These are phyloP conservation scores for Calonectria ilicicola DNA, from an alignment of 2,329 filamentous ascomycete species.

Conservation along the genomic window DNA sequence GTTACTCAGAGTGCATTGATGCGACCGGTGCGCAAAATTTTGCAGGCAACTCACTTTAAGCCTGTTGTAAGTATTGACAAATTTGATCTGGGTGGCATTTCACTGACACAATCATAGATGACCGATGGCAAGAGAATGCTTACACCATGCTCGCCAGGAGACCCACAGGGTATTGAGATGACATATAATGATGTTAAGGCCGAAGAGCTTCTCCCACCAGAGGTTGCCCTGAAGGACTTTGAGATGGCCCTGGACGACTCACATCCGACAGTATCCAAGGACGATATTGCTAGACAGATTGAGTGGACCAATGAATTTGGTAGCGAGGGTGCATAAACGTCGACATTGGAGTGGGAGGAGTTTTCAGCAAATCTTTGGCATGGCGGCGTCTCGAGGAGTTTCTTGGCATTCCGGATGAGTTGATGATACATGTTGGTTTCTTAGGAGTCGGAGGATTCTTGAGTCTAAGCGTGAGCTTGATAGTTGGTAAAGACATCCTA, in stretches of 20 bases:
- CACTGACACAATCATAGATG: conserved; percentile 67
- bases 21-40: conserved; percentile 96
- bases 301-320: conserved; percentile 98
- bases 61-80: conserved; percentile 66
- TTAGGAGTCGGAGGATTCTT: conserved; percentile 25
- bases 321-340: conserved; percentile 77
- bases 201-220: conserved; percentile 86
- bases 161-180: conserved; percentile 89
- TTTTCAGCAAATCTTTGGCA: conserved; percentile 38
- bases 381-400: conserved; percentile 48
- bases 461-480: conserved; percentile 21
- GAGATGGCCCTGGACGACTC: conserved; percentile 90
- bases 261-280: conserved; percentile 88
- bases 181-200: conserved; percentile 89
- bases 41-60: conserved; percentile 98
- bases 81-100: too few species aligned
- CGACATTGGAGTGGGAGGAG: conserved; percentile 11
- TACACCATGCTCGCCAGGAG: conserved; percentile 95
- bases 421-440: conserved; percentile 30
- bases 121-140: conserved; percentile 75
- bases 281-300: conserved; percentile 84
- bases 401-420: conserved; percentile 26
- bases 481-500: conserved; percentile 13
- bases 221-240: conserved; percentile 91
- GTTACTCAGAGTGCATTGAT: conserved; percentile 96